These are phyloP conservation scores for Jaenimonas drosophilae DNA, from an alignment of 208 protist species.

Conservation along the genomic window DNA sequence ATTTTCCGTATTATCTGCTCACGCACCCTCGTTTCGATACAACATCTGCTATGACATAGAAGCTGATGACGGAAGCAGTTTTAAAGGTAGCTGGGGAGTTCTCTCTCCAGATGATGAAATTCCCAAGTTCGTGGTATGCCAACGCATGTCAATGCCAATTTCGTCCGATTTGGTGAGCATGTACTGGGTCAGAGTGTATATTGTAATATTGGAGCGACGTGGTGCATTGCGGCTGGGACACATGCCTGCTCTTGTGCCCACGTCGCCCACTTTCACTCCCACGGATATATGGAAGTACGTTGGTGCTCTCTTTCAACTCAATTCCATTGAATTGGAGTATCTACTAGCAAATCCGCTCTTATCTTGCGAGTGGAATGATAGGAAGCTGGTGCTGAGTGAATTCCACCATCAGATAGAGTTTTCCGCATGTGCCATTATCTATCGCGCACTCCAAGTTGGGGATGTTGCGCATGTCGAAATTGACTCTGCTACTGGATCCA, in stretches of 20 bases:
- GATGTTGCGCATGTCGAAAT: slow-evolving; percentile 34
- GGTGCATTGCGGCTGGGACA: too few relatives aligned
- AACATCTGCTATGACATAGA: slow-evolving; percentile 2
- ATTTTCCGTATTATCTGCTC: too few relatives aligned
- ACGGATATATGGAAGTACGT: too few relatives aligned
- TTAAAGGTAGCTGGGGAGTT: slow-evolving; percentile 12
- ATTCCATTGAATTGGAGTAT: too few relatives aligned
- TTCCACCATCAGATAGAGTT: too few relatives aligned
- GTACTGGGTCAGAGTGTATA: too few relatives aligned
- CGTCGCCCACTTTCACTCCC: too few relatives aligned
- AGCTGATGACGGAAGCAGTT: neutral
- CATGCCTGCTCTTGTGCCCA: too few relatives aligned
- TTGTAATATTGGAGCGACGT: too few relatives aligned
- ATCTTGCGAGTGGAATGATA: slow-evolving; percentile 4
- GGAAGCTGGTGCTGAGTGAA: slow-evolving; percentile 6
- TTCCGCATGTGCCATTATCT: too few relatives aligned
- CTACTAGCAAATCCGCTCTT: too few relatives aligned
- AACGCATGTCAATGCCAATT: slow-evolving; percentile 14
- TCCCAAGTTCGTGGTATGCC: slow-evolving; percentile 29
- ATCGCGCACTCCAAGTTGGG: slow-evolving; percentile 20
- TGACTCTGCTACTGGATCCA: neutral
- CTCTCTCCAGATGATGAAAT: slow-evolving; percentile 15
- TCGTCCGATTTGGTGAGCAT: neutral
- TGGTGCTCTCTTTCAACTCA: too few relatives aligned
- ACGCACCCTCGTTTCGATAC: slow-evolving; percentile 3